Base-by-base conservation (phyloP, 768 basidiomycete genomes). In the Hortiboletus campestris region DNA sequence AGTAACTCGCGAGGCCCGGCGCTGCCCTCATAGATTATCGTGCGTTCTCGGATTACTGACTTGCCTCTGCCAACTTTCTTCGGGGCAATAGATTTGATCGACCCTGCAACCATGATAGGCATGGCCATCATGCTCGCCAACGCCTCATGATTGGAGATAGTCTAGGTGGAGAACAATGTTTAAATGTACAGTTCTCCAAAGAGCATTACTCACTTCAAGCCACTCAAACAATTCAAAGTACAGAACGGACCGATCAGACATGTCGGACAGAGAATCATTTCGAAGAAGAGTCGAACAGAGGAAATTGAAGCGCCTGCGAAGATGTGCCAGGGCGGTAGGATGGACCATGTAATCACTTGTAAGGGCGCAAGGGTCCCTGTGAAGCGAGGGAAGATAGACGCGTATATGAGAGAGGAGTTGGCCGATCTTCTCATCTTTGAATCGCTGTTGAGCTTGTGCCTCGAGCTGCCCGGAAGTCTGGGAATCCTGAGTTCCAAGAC, bases 91-190 rank as follows among this genome's bases (percentile, higher is more conserved):
- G 79, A 75, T 67, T 88, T 88, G 49, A 84, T 80, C 19, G 87
- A 87, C 6, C 80, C 77, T 19, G 84, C 82, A n/a, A 85, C 84
- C 93, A 94, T 94, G 67, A 91, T 92, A 7, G 94, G 93, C 92
- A 95, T 96, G 2, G 91, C 93, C 84, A 96, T 91, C 89, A 95
- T 94, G 57, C 89, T 91, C 16, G 92, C 92, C 39, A 97, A 74
- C 6, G 92, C 89, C 76, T 96, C 95, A 59, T 97, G 94, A 61
- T 86, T 87, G 7, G 94, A 95, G 44, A 98, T 89, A 1, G 91
- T 93, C 94, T 97, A 52, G 17, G 51, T 9, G 22, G 43, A 50
- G 14, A 69, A 46, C 9, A 22, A 47, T 34, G 19, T 51, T 34
- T 31, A 54, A 52, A 45, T 17, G 38, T 17, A 39, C 35, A 40